Base-by-base conservation (phyloP, 2,329 filamentous ascomycete species). In the Davidsoniella neocaledoniae region DNA sequence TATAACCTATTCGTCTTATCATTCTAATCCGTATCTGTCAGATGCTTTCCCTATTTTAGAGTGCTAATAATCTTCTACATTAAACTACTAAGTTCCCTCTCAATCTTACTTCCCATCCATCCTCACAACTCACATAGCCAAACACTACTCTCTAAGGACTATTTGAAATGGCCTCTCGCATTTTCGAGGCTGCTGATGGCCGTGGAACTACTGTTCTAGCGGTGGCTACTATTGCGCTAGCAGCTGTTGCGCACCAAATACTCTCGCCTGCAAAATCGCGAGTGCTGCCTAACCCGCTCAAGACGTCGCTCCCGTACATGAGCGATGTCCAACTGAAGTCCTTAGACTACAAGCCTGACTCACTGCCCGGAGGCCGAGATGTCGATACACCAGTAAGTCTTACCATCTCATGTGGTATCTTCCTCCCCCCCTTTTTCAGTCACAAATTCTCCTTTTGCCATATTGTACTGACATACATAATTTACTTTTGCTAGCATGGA, bases 311-410 rank as follows among this genome's bases (percentile, higher is more conserved):
- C 3, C 63, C 63, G 9, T 54, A 55, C 5, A 56, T 67, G 9
- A 60, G 66, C 14, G 56, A 60, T 41, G 61, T 60, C 10, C 64
- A 69, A 53, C 56, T 65, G 16, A 59, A 61, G 43, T 56, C 60
- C 4, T 57, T 74, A 19, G 60, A 63, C 2, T 86, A 91, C 61
- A 76, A 75, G 12, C 75, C 77, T 3, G 77, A 86, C 60, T 70
- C 74, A 39, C 74, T 90, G 33, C 82, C 81, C 0, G 82, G 85
- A 4, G 78, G 74, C 1, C 73, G 86, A 53, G 83, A 91, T 61
- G 79, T 93, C 14, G 62, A 70, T 3, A 83, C 80, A 3, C 82
- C 81, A 3, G 73, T 76, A 52, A 52, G 46, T 43, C 26, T 12
- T 10, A 7, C 57, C 57, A 68, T 61, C 9, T 19, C 43, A 39